phyloP scores from a whole-genome alignment of 2,329 filamentous ascomycete genomes.

The Diaporthe capsici region DNA sequence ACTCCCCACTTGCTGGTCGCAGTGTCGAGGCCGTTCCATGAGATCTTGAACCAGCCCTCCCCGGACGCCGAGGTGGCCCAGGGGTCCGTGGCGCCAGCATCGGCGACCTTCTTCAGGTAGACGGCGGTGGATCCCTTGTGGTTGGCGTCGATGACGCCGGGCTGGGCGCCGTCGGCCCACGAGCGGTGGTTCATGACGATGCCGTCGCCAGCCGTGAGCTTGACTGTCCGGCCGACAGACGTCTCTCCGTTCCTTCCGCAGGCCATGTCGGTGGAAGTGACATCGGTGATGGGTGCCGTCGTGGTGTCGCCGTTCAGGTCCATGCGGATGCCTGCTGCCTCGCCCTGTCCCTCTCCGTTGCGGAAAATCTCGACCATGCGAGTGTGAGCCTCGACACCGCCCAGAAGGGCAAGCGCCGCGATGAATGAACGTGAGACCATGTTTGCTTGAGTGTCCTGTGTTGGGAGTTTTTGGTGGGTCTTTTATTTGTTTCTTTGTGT shows the following conservation, averaged over 20 bases:
- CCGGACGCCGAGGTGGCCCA: background rate
- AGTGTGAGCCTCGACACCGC: constrained; percentile 25
- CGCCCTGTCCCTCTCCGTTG: constrained; percentile 26
- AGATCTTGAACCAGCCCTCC: constrained; percentile 32
- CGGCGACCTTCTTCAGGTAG: constrained; percentile 28
- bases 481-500: background rate
- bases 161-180: constrained; percentile 30
- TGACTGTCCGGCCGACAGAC: constrained; percentile 1
- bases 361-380: constrained; percentile 33
- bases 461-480: background rate
- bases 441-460: constrained; percentile 12
- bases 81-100: constrained; percentile 4
- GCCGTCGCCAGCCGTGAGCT: constrained; percentile 18
- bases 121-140: constrained; percentile 30
- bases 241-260: constrained; percentile 19
- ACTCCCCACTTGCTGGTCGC: constrained; percentile 18
- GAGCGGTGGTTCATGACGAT: constrained; percentile 30
- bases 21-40: constrained; percentile 22
- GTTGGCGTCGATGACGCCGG: constrained; percentile 28
- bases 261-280: constrained; percentile 11
- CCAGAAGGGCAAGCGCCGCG: constrained; percentile 26
- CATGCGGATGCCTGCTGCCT: constrained; percentile 24
- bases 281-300: constrained; percentile 10
- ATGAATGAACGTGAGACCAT: constrained; percentile 30
- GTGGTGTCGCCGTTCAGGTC: constrained; percentile 9